Base-by-base conservation (phyloP, 306 rosid species). In the Dalbergia oliveri region DNA sequence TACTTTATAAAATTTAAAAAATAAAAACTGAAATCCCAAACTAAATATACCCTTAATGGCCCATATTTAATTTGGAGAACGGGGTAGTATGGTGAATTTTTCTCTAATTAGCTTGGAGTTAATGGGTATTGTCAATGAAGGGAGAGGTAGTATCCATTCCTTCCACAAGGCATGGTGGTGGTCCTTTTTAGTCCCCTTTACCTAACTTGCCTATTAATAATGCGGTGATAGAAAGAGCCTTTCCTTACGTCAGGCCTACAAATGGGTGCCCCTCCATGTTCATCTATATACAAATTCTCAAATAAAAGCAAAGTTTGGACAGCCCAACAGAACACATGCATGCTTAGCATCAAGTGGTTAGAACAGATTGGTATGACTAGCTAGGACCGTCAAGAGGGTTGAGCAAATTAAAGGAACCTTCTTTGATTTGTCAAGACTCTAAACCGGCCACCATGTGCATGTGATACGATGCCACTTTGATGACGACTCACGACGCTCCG, bases 241-340 rank as follows among this genome's bases (percentile, higher is more conserved):
- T 72, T 77, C 14, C 61, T 71, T 64, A 71, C 61, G 71, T 77
- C 58, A 69, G 62, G 54, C 6, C 68, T 51, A 63, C 34, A 69
- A 70, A 62, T 76, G 62, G 54, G 31, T 47, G 26, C n/a, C 37
- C 37, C 65, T 3, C 13, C 0, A 37, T 12, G 54, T 51, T 76
- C 13, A 13, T 58, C 6, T 45, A 33, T 44, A 7, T 15, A 49
- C 34, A 66, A 37, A 37, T 66, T 39, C 31, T 51, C 49, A 26
- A 11, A 26, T 61, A 5, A 82, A 76, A 68, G 44, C 3, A 41
- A 33, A 49, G 67, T n/a, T 43, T 76, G 78, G 68, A 82, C 62
- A 82, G 15, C 68, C 19, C 41, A 83, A 83, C 79, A 71, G 47
- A 70, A 71, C 84, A 80, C 84, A 80, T 77, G 83, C 75, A 81